These are phyloP conservation scores for Ziziphus jujuba DNA, from an alignment of 306 rosid species.

Conservation along the genomic window DNA sequence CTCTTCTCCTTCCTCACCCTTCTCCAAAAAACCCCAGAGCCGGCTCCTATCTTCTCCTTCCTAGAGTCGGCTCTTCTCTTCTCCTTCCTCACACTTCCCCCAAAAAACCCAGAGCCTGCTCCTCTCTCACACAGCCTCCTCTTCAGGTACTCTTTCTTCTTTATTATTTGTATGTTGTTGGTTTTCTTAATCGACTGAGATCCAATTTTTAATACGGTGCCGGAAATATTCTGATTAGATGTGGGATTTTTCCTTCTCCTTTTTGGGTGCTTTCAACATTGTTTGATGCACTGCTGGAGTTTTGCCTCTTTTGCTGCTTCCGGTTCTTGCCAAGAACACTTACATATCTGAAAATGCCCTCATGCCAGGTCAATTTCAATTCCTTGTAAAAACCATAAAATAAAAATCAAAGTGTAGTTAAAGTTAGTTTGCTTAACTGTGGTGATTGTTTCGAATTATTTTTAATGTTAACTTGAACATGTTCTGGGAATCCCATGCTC, in stretches of 20 bases:
- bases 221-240: not conserved
- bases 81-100: too few species aligned
- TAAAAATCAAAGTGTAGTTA: not conserved
- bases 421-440: not conserved
- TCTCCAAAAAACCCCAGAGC: too few species aligned
- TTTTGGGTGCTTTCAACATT: constrained; percentile 38
- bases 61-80: too few species aligned
- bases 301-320: constrained; percentile 78
- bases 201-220: constrained; percentile 3
- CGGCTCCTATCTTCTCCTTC: too few species aligned
- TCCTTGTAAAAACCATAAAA: not conserved
- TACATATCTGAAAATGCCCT: constrained; percentile 95
- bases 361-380: constrained; percentile 68
- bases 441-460: not conserved
- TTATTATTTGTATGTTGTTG: constrained; percentile 1
- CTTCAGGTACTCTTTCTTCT: constrained; percentile 49
- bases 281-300: constrained; percentile 68
- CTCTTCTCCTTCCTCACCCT: too few species aligned
- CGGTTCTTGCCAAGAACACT: constrained; percentile 84
- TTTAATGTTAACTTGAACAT: constrained; percentile 23
- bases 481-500: constrained; percentile 78
- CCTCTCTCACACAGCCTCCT: constrained; percentile 68
- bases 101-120: too few species aligned
- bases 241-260: not conserved
- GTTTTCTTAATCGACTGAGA: not conserved